Conservation (phyloP, 1,139 yeast species). For the Lodderomyces pseudojiufengensis region DNA sequence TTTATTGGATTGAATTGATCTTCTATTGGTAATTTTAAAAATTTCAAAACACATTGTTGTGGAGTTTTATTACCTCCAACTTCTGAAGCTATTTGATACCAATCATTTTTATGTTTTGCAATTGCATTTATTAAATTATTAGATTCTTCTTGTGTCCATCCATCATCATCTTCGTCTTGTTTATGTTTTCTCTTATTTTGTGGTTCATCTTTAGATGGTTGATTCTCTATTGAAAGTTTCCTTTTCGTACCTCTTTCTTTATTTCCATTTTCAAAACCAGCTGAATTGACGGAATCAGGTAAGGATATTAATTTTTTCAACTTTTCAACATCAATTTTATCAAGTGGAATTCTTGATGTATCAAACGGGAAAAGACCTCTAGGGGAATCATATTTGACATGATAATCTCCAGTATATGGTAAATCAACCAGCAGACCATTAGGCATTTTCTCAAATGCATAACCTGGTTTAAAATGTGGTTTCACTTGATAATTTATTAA, state of each 20-base stretch:
- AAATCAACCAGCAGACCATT: conserved; percentile 44
- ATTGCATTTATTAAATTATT: conserved; percentile 59
- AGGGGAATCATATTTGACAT: conserved; percentile 81
- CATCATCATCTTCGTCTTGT: conserved; percentile 37
- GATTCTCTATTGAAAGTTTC: not conserved
- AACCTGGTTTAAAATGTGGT: conserved; percentile 64
- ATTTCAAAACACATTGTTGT: conserved; percentile 76
- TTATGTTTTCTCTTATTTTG: conserved; percentile 6
- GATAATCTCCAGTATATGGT: conserved; percentile 68
- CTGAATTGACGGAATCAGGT: no score
- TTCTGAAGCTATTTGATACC: conserved; percentile 71
- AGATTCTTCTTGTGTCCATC: conserved; percentile 66
- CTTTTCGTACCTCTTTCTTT: no score
- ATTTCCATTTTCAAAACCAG: no score
- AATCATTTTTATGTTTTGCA: conserved; percentile 58
- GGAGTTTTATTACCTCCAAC: conserved; percentile 60
- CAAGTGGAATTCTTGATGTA: conserved; percentile 59
- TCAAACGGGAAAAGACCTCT: conserved; percentile 93
- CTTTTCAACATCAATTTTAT: conserved; percentile 51
- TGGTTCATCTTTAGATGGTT: not conserved
- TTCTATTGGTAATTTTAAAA: conserved; percentile 78
- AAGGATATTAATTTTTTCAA: conserved; percentile 46
- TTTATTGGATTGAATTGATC: conserved; percentile 58
- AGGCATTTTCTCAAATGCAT: conserved; percentile 56
- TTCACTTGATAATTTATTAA: conserved; percentile 88